Conservation (phyloP, 2,329 filamentous ascomycete species). For the Cercospora berteroae region DNA sequence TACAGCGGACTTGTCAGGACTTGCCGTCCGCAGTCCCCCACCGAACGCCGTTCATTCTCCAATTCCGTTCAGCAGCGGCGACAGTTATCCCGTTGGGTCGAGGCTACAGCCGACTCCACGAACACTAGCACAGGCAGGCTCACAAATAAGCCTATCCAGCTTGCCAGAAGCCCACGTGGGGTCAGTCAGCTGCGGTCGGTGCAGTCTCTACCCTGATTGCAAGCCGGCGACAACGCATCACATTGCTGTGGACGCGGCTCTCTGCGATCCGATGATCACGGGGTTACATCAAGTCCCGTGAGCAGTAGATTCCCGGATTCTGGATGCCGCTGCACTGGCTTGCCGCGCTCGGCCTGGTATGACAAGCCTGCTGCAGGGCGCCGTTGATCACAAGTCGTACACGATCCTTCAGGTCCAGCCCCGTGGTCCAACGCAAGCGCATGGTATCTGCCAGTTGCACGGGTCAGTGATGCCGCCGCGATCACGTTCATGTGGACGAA, state of each 20-base stretch:
- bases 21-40: neutral
- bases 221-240: neutral
- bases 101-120: neutral
- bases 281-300: neutral
- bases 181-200: neutral
- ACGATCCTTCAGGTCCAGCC: neutral
- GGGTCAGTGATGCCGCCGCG: slow-evolving; percentile 2
- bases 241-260: neutral
- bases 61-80: neutral
- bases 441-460: slow-evolving; percentile 9
- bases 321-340: neutral
- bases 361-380: neutral
- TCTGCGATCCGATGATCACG: neutral
- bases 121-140: neutral
- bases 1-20: neutral
- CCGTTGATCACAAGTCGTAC: slow-evolving; percentile 3
- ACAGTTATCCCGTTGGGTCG: neutral
- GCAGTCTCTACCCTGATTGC: neutral
- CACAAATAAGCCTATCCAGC: neutral
- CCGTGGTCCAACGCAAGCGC: neutral
- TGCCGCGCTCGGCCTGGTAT: neutral
- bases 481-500: neutral
- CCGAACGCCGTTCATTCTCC: neutral
- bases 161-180: neutral
- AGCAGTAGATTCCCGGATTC: neutral